Base-by-base conservation (phyloP, 331 rosid genomes). In the Acacia concinna region DNA sequence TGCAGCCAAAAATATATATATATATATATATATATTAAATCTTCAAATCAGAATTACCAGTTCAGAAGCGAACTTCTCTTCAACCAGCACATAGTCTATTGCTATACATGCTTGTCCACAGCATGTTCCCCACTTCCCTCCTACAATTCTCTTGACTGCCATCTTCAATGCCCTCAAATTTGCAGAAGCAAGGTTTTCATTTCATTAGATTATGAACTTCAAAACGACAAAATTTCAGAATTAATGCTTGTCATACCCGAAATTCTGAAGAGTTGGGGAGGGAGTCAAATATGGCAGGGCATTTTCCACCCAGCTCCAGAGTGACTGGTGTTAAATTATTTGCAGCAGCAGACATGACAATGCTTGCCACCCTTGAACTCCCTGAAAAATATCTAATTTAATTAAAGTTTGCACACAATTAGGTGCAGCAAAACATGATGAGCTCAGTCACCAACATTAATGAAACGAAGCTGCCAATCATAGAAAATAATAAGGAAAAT, bases 261-360 rank as follows among this genome's bases (percentile, higher is more conserved):
- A 90, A 74, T 37, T 93, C 90, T 11, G 90, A 75, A 81, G 90
- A 83, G 47, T 54, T 86, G 8, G 93, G 76, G 75, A 87, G 82
- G 71, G 89, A 86, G 82, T 91, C 99, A 15, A 95, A 79, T 68
- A 95, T 91, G 72, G 90, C 87, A 57, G 99, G 99, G 83, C 99
- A 93, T 87, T 95, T 95, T 81, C 99, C 98, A 44, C 99, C 99
- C 40, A 93, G 92, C 90, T 95, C 99, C 6, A 93, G 84, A 43
- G 91, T 87, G 69, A 95, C 98, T 0, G 99, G 99, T 20, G 98
- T 95, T 47, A 95, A 86, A 68, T 93, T 84, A 86, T 84, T 91
- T 57, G 99, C 98, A 47, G 99, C 99, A 21, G 93, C 96, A 41
- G 97, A 40, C 98, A 91, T 89, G 68, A 95, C 88, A 41, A 74